phyloP scores from a whole-genome alignment of 2,329 filamentous ascomycete genomes.

The Phyllosticta capitalensis region DNA sequence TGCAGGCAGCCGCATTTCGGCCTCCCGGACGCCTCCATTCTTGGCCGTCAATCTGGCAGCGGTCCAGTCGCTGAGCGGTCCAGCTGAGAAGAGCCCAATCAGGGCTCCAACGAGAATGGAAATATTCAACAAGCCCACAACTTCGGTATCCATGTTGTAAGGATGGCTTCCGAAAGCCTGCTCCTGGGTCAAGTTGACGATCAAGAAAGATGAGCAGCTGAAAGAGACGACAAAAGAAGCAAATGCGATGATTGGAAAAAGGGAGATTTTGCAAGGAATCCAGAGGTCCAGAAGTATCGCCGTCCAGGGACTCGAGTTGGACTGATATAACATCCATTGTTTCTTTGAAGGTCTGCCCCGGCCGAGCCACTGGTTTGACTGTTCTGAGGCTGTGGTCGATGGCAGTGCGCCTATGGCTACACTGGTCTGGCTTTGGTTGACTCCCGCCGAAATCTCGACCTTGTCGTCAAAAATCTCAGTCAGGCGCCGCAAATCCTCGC shows the following conservation, averaged over 20 bases:
- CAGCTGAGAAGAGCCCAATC: constrained; percentile 46
- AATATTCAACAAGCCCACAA: constrained; percentile 49
- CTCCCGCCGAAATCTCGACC: constrained; percentile 15
- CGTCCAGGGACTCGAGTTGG: constrained; percentile 36
- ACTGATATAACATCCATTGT: constrained; percentile 48
- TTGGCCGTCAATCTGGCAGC: constrained; percentile 41
- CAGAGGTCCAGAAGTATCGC: constrained; percentile 46
- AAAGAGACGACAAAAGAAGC: constrained; percentile 53
- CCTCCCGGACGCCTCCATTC: constrained; percentile 48
- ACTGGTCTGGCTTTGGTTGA: constrained; percentile 16
- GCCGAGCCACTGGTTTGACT: constrained; percentile 42
- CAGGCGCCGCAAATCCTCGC: not conserved
- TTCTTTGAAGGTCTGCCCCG: constrained; percentile 44
- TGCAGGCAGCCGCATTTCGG: constrained; percentile 48
- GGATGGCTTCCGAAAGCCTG: constrained; percentile 47
- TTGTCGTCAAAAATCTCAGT: constrained; percentile 16
- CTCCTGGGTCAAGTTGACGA: constrained; percentile 50
- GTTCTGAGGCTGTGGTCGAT: constrained; percentile 34
- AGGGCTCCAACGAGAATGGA: constrained; percentile 45
- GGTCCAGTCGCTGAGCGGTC: constrained; percentile 49
- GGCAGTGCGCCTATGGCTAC: constrained; percentile 16
- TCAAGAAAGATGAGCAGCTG: constrained; percentile 48
- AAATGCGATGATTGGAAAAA: constrained; percentile 55
- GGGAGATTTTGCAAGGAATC: constrained; percentile 53
- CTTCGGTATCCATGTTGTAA: constrained; percentile 43